A percentile compares a stretch with the other conserved stretches of the same genome.
phyloP scores from a whole-genome alignment of 2,329 filamentous ascomycete species.

The Eutypa lata region DNA sequence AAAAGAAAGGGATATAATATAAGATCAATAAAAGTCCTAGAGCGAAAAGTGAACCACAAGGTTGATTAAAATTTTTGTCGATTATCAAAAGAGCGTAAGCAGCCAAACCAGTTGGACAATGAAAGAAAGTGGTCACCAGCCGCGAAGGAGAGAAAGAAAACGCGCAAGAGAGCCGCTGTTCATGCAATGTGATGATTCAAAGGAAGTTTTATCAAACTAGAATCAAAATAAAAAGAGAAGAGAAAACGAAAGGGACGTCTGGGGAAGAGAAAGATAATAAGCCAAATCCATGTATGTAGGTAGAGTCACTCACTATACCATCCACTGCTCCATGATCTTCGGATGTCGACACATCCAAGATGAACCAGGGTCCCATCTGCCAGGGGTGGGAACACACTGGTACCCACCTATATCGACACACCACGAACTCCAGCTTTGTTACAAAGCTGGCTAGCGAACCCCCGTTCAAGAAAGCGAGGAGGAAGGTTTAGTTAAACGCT shows the following conservation, averaged over 20 bases:
- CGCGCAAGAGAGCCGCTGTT: slow-evolving; percentile 30
- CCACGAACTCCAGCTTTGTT: slow-evolving; percentile 39
- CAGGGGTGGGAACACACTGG: slow-evolving; percentile 26
- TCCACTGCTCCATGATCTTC: slow-evolving; percentile 30
- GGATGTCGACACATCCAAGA: slow-evolving; percentile 31
- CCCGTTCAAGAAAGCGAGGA: slow-evolving; percentile 25
- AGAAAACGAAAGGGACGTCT: slow-evolving; percentile 23
- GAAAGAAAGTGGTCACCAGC: slow-evolving; percentile 40
- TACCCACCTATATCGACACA: slow-evolving; percentile 26
- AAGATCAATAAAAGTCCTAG: not conserved
- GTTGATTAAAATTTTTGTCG: not conserved
- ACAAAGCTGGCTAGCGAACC: slow-evolving; percentile 27
- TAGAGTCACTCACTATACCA: too few species aligned
- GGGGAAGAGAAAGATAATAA: slow-evolving; percentile 31
- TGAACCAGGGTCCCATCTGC: slow-evolving; percentile 30
- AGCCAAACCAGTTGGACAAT: slow-evolving; percentile 56
- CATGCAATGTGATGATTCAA: slow-evolving; percentile 22
- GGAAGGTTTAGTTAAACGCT: slow-evolving; percentile 32
- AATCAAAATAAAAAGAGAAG: slow-evolving; percentile 33
- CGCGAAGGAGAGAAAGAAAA: slow-evolving; percentile 39
- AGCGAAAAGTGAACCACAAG: not conserved
- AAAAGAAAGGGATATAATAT: not conserved
- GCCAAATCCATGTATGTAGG: not conserved
- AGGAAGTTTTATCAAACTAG: slow-evolving; percentile 32
- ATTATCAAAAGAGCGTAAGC: slow-evolving; percentile 43